Percentiles rank a stretch among this genome's conserved stretches.
These are phyloP conservation scores for Ocimum tenuiflorum DNA, from an alignment of 257 asterid genomes.

Conservation along the genomic window DNA sequence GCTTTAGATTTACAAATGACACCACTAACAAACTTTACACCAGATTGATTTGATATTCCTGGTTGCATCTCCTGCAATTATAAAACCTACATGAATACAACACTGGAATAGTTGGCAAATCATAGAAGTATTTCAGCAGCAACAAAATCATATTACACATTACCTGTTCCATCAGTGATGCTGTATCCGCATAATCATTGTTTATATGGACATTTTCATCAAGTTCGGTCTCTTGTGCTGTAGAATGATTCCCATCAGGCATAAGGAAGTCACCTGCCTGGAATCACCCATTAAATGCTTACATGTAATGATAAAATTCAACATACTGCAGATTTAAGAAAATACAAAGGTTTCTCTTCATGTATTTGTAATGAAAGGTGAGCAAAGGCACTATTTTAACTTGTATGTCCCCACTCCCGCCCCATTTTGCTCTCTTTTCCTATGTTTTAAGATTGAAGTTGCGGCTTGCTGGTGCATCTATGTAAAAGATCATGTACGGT, in stretches of 20 bases:
- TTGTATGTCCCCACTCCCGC: background rate
- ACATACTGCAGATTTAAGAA: background rate
- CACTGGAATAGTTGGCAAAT: conserved; percentile 13
- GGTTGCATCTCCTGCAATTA: conserved; percentile 72
- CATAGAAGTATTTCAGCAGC: conserved; percentile 13
- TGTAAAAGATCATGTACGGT: background rate
- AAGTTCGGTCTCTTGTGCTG: conserved; percentile 62
- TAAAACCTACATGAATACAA: conserved; percentile 16
- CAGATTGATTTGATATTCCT: conserved; percentile 77
- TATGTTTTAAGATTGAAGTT: background rate
- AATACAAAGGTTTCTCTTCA: background rate
- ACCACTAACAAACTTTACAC: conserved; percentile 91
- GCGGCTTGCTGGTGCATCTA: conserved; percentile 10
- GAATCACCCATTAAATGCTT: conserved; percentile 24
- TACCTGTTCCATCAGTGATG: conserved; percentile 72
- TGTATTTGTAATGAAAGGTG: background rate
- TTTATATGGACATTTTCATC: conserved; percentile 47
- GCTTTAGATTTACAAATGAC: conserved; percentile 79
- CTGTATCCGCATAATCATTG: conserved; percentile 39
- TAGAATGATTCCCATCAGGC: conserved; percentile 51
- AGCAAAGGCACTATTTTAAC: background rate
- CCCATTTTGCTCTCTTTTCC: background rate
- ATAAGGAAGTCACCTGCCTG: conserved; percentile 80
- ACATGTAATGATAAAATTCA: conserved; percentile 1
- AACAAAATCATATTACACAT: conserved; percentile 12